These are phyloP conservation scores for Lanmaoa rubissima DNA, from an alignment of 768 basidiomycete genomes.

Conservation along the genomic window DNA sequence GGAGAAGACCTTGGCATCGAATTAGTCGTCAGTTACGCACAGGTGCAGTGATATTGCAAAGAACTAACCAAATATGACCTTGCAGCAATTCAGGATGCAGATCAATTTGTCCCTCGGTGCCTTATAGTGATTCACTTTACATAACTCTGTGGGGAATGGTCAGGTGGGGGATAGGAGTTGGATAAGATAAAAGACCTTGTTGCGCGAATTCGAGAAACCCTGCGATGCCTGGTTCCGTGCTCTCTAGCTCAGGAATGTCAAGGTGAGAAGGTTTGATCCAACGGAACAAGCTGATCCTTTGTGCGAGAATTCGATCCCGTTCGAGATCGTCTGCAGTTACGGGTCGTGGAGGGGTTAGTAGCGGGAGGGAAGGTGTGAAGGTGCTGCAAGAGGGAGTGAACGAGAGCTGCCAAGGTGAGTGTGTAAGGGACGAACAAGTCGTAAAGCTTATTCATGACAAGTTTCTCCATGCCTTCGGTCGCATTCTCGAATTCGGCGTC, in stretches of 20 bases:
- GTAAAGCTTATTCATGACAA: conserved; percentile 97
- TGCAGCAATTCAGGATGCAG: conserved; percentile 96
- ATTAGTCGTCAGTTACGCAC: neutral
- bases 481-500: conserved; percentile 93
- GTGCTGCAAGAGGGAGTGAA: conserved; percentile 52
- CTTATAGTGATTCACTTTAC: conserved; percentile 98
- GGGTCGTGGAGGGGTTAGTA: conserved; percentile 63
- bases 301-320: conserved; percentile 84
- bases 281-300: conserved; percentile 85
- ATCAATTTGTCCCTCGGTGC: conserved; percentile 98
- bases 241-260: conserved; percentile 80
- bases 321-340: conserved; percentile 97
- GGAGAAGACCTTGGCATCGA: conserved; percentile 66
- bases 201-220: conserved; percentile 89
- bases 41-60: conserved; percentile 10
- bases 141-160: conserved; percentile 50
- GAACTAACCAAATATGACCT: conserved; percentile 92
- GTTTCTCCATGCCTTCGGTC: conserved; percentile 98
- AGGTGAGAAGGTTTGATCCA: conserved; percentile 91
- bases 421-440: conserved; percentile 70
- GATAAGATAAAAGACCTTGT: conserved; percentile 56
- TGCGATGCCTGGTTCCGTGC: conserved; percentile 41
- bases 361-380: conserved; percentile 82
- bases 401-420: neutral
- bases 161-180: neutral